A percentile compares a stretch with the other conserved stretches of the same genome.
These are phyloP conservation scores for Fraxinus pennsylvanica DNA, from an alignment of 257 asterid genomes.

Conservation along the genomic window DNA sequence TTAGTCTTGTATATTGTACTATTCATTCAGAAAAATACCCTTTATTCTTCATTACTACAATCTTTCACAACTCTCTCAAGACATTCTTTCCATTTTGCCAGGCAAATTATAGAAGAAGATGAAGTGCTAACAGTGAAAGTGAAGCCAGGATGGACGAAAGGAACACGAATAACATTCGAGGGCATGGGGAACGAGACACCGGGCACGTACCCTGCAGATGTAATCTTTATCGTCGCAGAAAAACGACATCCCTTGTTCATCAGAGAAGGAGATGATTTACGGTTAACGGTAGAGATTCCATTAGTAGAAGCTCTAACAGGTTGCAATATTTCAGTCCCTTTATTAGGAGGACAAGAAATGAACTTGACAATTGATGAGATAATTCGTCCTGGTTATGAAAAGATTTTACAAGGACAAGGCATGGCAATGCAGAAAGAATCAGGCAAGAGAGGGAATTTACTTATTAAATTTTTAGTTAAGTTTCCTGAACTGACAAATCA, in stretches of 20 bases:
- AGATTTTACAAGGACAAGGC: slow-evolving; percentile 60
- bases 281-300: slow-evolving; percentile 48
- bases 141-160: slow-evolving; percentile 73
- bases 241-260: slow-evolving; percentile 45
- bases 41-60: no score
- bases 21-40: no score
- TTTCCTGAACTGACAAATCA: slow-evolving; percentile 65
- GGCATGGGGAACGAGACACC: slow-evolving; percentile 60
- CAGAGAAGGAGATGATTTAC: slow-evolving; percentile 64
- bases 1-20: no score
- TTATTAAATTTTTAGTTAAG: slow-evolving; percentile 47
- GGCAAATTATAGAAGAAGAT: slow-evolving; percentile 53
- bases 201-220: slow-evolving; percentile 47
- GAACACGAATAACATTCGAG: slow-evolving; percentile 69
- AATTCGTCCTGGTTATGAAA: slow-evolving; percentile 58
- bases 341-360: slow-evolving; percentile 50
- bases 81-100: slow-evolving; percentile 22
- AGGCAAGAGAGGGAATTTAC: slow-evolving; percentile 62
- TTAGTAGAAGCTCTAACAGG: slow-evolving; percentile 67
- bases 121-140: slow-evolving; percentile 66
- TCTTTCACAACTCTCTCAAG: not conserved
- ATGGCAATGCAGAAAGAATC: slow-evolving; percentile 68
- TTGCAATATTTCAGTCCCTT: slow-evolving; percentile 53
- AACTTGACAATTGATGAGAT: slow-evolving; percentile 52
- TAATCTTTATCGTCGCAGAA: slow-evolving; percentile 57